Base-by-base conservation (phyloP, 805 yeast species). In the Myxozyma neotropica region DNA sequence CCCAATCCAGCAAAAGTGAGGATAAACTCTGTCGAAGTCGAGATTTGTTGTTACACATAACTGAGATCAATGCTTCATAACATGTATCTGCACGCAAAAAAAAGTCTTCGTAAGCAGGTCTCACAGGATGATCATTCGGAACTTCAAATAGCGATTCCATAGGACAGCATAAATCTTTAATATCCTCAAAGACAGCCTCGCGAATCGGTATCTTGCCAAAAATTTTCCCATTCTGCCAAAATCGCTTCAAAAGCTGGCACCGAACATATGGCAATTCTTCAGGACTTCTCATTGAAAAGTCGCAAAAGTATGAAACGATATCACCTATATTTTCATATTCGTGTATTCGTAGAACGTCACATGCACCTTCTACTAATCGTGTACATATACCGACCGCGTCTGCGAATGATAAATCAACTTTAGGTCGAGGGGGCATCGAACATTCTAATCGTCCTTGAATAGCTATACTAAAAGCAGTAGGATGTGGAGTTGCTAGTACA, bases 11-110 rank as follows among this genome's bases (percentile, higher is more conserved):
- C 56, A 84, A 69, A 68, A 80, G 76, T 68, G 85, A 77, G 63
- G 85, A 75, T 68, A 86, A 74, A 63, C 87, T 82, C 70, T 89
- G 96, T 63, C 97, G 82, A 69, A 89, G 91, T 57, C 96, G 80
- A 51, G 95, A 83, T 36, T 90, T 84, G 68, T 93, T 93, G 71
- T 85, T 86, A 69, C 75, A 76, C 73, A 67, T 80, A 77, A 70
- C 76, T 70, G 67, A 77, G 70, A 23, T 80, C 80, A 40, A 77
- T 69, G 67, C 83, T 79, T 40, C 81, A 69, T 68, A 86, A 84
- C 58, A 74, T 1, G 21, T 35, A 21, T 59, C 58, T 5, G 63
- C 65, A 4, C 48, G 33, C n/a, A 40, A 27, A 4, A 51, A 35
- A 38, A 61, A 61, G 12, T 44, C 39, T n/a, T 59, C 58, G 23